Conservation (phyloP, 352 stramenopile genomes). For the Globisporangium canariense region DNA sequence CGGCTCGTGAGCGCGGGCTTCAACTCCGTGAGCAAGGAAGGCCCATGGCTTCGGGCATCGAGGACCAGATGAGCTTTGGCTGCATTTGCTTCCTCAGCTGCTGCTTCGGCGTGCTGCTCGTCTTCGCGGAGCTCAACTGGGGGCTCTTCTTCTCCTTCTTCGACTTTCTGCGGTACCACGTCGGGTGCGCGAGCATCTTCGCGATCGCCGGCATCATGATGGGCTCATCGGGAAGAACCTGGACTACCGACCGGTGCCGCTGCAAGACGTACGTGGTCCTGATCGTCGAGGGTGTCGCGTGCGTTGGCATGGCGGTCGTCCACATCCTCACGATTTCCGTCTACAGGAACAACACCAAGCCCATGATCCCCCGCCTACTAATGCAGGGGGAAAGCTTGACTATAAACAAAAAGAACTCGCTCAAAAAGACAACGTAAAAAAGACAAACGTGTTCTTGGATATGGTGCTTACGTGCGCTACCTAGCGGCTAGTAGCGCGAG, state of each 20-base stretch:
- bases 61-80: conserved; percentile 53
- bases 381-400: background rate
- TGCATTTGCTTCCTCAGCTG: conserved; percentile 73
- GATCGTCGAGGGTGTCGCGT: conserved; percentile 50
- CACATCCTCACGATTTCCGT: conserved; percentile 45
- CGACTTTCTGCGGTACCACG: conserved; percentile 71
- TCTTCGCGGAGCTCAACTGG: conserved; percentile 54
- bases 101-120: conserved; percentile 56
- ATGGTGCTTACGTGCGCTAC: too few species aligned
- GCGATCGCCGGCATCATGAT: conserved; percentile 59
- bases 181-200: conserved; percentile 57
- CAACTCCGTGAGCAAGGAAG: conserved; percentile 30
- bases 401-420: too few species aligned
- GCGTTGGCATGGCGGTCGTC: conserved; percentile 37
- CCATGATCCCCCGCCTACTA: background rate
- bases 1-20: conserved; percentile 48
- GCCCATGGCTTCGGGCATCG: conserved; percentile 21
- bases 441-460: too few species aligned
- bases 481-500: conserved; percentile 28
- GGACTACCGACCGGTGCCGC: conserved; percentile 32
- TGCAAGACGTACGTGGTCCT: conserved; percentile 52
- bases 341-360: conserved; percentile 49
- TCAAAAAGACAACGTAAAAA: too few species aligned
- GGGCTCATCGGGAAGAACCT: conserved; percentile 56
- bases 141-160: conserved; percentile 80